A percentile compares a stretch with the other conserved stretches of the same genome.
Evolutionary conservation across 345 rosid species (phyloP).

Genomic region (Sonneratia alba): DNA sequence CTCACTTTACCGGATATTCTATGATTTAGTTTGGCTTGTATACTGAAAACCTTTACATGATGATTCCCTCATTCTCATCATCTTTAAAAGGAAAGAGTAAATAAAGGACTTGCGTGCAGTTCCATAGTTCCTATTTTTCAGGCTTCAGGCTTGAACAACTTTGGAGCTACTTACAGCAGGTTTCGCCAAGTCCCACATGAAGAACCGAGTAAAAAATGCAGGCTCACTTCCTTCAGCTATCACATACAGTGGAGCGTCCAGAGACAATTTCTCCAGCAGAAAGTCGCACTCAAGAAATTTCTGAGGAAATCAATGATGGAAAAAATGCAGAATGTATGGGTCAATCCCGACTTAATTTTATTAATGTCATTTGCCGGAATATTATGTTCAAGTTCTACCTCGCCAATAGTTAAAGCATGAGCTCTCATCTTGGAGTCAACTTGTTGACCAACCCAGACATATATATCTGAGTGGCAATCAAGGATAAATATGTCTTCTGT

Average conservation of each 20-base stretch:
- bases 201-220: conserved; percentile 85
- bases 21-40: too few relatives aligned
- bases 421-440: conserved; percentile 66
- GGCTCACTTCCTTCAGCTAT: conserved; percentile 91
- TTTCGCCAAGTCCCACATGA: conserved; percentile 87
- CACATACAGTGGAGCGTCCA: conserved; percentile 62
- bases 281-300: conserved; percentile 72
- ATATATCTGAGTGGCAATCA: conserved; percentile 77
- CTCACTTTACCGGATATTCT: too few relatives aligned
- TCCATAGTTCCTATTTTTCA: neutral
- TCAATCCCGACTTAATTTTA: neutral
- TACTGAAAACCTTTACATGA: too few relatives aligned
- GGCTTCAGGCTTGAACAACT: neutral
- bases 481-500: conserved; percentile 94
- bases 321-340: neutral
- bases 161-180: conserved; percentile 44
- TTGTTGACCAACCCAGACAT: conserved; percentile 92
- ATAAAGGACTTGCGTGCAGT: too few relatives aligned
- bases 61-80: too few relatives aligned
- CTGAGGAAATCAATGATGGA: conserved; percentile 24
- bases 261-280: conserved; percentile 59
- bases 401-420: conserved; percentile 66
- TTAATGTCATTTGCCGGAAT: neutral
- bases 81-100: too few relatives aligned
- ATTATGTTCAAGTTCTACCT: conserved; percentile 38